phyloP scores from a whole-genome alignment of 2,329 filamentous ascomycete species.

The Phaeomoniella chlamydospora region DNA sequence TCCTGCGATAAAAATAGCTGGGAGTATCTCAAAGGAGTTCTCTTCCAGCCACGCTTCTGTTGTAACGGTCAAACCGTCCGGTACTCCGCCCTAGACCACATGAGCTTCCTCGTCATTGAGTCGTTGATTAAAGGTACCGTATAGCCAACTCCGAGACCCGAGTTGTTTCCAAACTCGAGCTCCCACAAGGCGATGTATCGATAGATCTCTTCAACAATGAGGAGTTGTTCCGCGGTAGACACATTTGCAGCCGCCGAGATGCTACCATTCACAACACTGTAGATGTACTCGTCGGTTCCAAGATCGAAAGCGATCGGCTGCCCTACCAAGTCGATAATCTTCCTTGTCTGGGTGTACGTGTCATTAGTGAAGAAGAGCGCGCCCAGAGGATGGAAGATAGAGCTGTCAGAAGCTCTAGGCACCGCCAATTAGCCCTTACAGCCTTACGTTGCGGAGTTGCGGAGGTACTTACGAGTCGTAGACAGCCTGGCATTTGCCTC shows the following conservation, averaged over 20 bases:
- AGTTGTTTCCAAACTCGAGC: background rate
- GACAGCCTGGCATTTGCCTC: conserved; percentile 1
- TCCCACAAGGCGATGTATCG: background rate
- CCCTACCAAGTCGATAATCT: background rate
- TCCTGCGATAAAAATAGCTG: background rate
- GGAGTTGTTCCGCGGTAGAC: background rate
- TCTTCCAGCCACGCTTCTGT: conserved; percentile 1
- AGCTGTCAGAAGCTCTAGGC: background rate
- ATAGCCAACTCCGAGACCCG: background rate
- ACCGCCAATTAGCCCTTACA: background rate
- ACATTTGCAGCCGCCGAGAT: background rate
- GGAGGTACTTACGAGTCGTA: background rate
- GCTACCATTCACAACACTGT: background rate
- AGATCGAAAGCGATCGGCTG: background rate
- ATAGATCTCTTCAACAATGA: conserved; percentile 1
- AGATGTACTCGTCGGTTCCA: background rate
- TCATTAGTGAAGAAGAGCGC: background rate
- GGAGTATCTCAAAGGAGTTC: background rate
- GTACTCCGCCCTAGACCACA: conserved; percentile 1
- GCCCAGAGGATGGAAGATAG: conserved; percentile 1
- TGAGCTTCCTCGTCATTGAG: background rate
- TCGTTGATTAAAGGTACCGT: background rate
- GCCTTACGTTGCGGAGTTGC: background rate
- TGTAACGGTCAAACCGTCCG: background rate
- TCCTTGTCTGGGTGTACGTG: background rate